phyloP scores from a whole-genome alignment of 768 basidiomycete species.

The Cyclocybe cylindracea region DNA sequence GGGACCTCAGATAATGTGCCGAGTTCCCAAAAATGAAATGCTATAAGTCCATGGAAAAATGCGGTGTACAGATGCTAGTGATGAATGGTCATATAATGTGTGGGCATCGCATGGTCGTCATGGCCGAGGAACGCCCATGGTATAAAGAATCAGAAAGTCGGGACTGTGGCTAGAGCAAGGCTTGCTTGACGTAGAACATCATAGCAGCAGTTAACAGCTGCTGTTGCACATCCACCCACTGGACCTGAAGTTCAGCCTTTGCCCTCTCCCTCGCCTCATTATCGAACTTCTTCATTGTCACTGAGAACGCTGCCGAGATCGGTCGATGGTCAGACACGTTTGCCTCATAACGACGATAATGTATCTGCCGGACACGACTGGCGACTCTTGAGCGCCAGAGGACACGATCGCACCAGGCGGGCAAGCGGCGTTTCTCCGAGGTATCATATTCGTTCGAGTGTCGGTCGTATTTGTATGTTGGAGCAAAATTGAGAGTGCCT shows the following conservation, averaged over 20 bases:
- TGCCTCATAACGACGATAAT: constrained; percentile 82
- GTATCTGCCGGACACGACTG: constrained; percentile 60
- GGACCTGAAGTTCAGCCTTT: constrained; percentile 53
- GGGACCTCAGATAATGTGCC: no score
- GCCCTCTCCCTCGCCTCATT: constrained; percentile 57
- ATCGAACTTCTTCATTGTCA: constrained; percentile 74
- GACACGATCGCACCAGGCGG: constrained; percentile 97
- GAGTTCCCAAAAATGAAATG: no score
- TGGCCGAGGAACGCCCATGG: background rate
- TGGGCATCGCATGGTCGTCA: background rate
- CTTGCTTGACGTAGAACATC: constrained; percentile 41
- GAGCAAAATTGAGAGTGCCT: constrained; percentile 78
- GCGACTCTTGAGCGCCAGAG: constrained; percentile 68
- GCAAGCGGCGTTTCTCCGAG: constrained; percentile 84
- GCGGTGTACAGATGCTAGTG: no score
- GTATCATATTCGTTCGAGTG: constrained; percentile 79
- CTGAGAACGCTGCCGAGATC: constrained; percentile 74
- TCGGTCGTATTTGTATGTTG: constrained; percentile 95
- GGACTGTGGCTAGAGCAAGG: constrained; percentile 23
- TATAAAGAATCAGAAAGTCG: background rate
- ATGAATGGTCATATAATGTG: no score
- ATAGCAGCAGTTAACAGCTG: constrained; percentile 37
- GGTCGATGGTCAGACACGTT: constrained; percentile 92
- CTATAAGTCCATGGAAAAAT: no score
- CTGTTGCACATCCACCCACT: constrained; percentile 53